Base-by-base conservation (phyloP, 305 asterid genomes). In the Fraxinus paxiana region DNA sequence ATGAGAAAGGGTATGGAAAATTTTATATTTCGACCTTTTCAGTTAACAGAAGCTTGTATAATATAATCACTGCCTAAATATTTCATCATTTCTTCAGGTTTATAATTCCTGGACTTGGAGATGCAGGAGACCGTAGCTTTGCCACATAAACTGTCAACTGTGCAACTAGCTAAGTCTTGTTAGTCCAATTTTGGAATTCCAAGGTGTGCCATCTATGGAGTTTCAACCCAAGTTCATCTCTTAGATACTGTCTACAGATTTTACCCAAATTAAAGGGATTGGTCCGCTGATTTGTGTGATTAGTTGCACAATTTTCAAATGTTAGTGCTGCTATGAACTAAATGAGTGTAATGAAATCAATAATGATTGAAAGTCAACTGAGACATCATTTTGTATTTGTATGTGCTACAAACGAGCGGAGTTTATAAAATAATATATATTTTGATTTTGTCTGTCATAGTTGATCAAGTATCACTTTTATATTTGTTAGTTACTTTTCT, bases 91-190 rank as follows among this genome's bases (percentile, higher is more conserved):
- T 81, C 85, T 86, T 84, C 92, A 95, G 99, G 93, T 92, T 91
- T 86, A 96, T 96, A 79, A 80, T 94, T 72, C 99, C 99, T 46
- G 99, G 99, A 51, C 86, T 96, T 3, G 99, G 99, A 61, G 99
- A 96, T 87, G 98, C 98, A 43, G 98, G 97, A 77, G 97, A 96
- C 82, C 97, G 99, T 79, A 91, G 97, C 90, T 96, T 89, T 84
- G 99, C 92, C 86, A 92, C 99, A 85, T 96, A 87, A 89, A 87
- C 8, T 18, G 33, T 24, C 82, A 63, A 74, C 22, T 54, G 43
- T 77, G 30, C 54, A 54, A 65, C 54, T 26, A 48, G 48, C 37
- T 51, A 13, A 30, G 17, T 80, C 79, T 67, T 59, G 48, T 41
- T 34, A 63, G 10, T 73, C 41, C 86, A 76, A 35, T 82, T 85